Conservation (phyloP, 2,329 filamentous ascomycete genomes). For the Aspergillus sp. region DNA sequence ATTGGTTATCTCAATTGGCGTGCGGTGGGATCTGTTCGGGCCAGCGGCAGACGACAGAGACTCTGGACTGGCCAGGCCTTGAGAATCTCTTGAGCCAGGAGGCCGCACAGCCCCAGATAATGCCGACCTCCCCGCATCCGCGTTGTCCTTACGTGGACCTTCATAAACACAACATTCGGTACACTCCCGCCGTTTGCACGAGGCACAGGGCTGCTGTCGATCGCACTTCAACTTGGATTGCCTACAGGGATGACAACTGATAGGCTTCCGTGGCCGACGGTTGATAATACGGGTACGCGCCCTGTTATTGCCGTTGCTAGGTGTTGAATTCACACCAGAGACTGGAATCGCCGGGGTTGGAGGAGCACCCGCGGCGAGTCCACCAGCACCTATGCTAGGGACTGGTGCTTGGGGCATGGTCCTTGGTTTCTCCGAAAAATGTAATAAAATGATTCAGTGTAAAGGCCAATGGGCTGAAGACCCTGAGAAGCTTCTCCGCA, state of each 20-base stretch:
- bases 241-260: constrained; percentile 3
- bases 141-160: neutral
- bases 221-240: constrained; percentile 5
- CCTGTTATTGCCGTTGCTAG: neutral
- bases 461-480: no score
- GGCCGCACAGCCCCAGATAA: neutral
- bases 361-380: no score
- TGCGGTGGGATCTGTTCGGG: neutral
- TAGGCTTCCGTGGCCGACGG: neutral
- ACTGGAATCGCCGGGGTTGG: no score
- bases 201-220: constrained; percentile 3
- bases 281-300: neutral
- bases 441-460: no score
- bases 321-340: neutral
- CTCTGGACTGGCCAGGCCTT: neutral
- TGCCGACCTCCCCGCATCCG: neutral
- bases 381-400: no score
- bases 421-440: no score
- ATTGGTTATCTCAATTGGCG: neutral
- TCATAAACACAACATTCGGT: neutral
- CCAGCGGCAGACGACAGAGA: neutral
- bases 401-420: no score
- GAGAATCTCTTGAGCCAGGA: neutral
- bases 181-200: constrained; percentile 3
- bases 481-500: no score